phyloP scores from a whole-genome alignment of 257 asterid genomes.

The Solanum arcanum region DNA sequence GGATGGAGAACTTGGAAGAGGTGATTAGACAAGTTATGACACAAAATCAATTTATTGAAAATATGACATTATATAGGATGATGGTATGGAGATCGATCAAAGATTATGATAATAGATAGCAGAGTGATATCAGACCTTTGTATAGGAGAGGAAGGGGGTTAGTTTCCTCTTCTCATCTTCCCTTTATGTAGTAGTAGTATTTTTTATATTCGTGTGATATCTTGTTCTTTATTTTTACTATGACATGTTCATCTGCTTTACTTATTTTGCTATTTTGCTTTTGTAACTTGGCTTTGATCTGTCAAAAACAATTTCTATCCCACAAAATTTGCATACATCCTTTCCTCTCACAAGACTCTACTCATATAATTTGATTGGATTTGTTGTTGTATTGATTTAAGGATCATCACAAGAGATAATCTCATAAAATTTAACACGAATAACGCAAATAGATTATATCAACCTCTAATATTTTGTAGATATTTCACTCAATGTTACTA shows the following conservation, averaged over 20 bases:
- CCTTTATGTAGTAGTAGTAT: not conserved
- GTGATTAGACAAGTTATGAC: not conserved
- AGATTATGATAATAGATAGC: not conserved
- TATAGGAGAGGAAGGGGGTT: not conserved
- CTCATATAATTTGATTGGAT: not conserved
- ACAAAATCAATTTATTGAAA: not conserved
- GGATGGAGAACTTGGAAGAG: not conserved
- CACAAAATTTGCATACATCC: no score
- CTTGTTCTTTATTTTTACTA: not conserved
- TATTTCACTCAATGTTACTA: not conserved
- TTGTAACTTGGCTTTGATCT: not conserved
- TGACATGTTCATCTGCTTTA: not conserved
- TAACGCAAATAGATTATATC: not conserved
- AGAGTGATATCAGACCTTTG: not conserved
- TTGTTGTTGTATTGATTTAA: not conserved
- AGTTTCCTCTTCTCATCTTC: no score
- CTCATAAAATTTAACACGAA: not conserved
- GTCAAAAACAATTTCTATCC: not conserved
- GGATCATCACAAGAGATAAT: not conserved
- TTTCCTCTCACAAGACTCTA: not conserved
- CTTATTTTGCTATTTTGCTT: not conserved
- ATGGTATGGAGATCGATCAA: not conserved
- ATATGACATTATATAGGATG: not conserved
- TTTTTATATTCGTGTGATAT: not conserved
- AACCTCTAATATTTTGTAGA: not conserved